Evolutionary conservation across 2,329 filamentous ascomycete genomes (phyloP).

Genomic region (Aspergillus costaricaensis): DNA sequence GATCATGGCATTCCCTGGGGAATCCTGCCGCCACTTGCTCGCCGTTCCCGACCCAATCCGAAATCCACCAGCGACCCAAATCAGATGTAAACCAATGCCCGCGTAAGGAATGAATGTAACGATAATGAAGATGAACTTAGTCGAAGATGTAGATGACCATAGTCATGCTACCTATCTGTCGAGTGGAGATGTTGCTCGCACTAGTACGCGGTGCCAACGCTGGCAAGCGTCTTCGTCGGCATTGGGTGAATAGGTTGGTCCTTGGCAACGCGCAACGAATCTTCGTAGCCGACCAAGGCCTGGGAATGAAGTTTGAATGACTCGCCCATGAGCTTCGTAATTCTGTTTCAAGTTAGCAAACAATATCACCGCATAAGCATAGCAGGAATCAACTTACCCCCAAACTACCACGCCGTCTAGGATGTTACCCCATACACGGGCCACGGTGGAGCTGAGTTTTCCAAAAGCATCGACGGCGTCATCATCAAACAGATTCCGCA

Average conservation of each 20-base stretch:
- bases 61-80: constrained; percentile 44
- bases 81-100: constrained; percentile 34
- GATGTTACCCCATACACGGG: constrained; percentile 95
- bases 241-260: constrained; percentile 47
- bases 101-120: constrained; percentile 37
- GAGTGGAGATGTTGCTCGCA: background rate
- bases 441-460: constrained; percentile 92
- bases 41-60: constrained; percentile 38
- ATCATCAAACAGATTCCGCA: constrained; percentile 82
- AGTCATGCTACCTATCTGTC: background rate
- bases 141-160: too few species aligned
- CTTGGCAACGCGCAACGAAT: constrained; percentile 51
- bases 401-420: constrained; percentile 98
- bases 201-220: constrained; percentile 46
- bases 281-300: constrained; percentile 91
- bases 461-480: constrained; percentile 81
- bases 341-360: constrained; percentile 51
- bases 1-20: constrained; percentile 33
- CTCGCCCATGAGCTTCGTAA: constrained; percentile 86
- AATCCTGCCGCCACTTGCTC: constrained; percentile 40
- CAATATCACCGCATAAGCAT: background rate
- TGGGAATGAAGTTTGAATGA: constrained; percentile 96
- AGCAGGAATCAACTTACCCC: constrained; percentile 73
- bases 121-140: constrained; percentile 24
- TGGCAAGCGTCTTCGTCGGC: constrained; percentile 46